Percentiles rank a stretch among this genome's conserved stretches.
Conservation (phyloP, 2,329 filamentous ascomycete genomes). For the Calycina herbarum region DNA sequence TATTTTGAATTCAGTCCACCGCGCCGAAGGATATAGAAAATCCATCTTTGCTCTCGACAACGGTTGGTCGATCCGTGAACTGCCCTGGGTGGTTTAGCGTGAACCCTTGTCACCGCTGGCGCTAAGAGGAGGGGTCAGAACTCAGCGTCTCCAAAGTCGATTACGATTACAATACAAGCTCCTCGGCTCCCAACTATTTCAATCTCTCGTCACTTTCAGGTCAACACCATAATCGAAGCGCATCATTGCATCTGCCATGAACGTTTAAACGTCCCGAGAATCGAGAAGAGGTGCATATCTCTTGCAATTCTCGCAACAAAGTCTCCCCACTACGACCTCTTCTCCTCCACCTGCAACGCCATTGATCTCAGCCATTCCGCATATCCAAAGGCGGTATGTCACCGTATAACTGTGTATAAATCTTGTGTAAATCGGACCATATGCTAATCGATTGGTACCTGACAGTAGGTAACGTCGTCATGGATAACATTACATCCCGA, state of each 20-base stretch:
- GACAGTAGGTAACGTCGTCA: neutral
- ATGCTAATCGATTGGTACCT: neutral
- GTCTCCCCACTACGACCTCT: neutral
- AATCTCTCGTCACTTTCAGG: neutral
- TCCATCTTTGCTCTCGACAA: neutral
- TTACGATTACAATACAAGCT: neutral
- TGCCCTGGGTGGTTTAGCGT: neutral
- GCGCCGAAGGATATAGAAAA: neutral
- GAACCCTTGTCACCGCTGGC: neutral
- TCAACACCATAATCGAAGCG: neutral
- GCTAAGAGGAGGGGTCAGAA: neutral
- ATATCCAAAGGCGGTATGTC: neutral
- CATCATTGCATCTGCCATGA: neutral
- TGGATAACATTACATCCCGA: neutral
- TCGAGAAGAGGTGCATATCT: neutral
- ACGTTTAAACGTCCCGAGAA: neutral
- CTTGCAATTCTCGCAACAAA: neutral
- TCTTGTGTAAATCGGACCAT: neutral
- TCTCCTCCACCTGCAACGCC: neutral
- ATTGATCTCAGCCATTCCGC: neutral
- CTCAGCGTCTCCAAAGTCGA: neutral
- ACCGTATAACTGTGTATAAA: neutral
- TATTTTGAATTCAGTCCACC: neutral
- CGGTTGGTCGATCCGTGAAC: neutral
- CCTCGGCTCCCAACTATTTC: neutral